phyloP scores from a whole-genome alignment of 176 grass and related monocot genomes.

The Calamus simplicifolius region DNA sequence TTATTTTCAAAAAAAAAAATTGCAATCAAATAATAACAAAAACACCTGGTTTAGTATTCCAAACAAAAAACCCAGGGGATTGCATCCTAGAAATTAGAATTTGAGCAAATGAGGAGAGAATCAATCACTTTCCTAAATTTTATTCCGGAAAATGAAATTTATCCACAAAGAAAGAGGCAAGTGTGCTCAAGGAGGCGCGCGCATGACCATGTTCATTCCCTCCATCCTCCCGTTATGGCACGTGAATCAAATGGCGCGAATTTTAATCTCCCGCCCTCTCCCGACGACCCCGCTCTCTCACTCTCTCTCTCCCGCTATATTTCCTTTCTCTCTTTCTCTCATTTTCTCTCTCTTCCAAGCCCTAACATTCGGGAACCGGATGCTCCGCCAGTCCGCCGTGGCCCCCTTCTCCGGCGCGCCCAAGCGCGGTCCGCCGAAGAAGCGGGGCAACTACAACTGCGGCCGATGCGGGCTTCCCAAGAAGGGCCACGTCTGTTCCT shows the following conservation, averaged over 20 bases:
- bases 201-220: too few relatives aligned
- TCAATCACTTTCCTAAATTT: too few relatives aligned
- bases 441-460: slow-evolving; percentile 84
- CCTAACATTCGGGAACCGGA: slow-evolving; percentile 15
- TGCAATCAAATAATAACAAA: too few relatives aligned
- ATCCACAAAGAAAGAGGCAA: too few relatives aligned
- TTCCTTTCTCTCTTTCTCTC: not conserved
- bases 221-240: not conserved
- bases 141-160: too few relatives aligned
- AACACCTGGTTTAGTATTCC: too few relatives aligned
- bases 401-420: not conserved
- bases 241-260: slow-evolving; percentile 14
- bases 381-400: slow-evolving; percentile 16
- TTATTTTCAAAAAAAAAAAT: too few relatives aligned
- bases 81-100: too few relatives aligned
- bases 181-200: too few relatives aligned
- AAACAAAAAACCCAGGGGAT: too few relatives aligned
- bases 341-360: slow-evolving; percentile 9
- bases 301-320: not conserved
- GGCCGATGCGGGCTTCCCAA: slow-evolving; percentile 79
- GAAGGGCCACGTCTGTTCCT: slow-evolving; percentile 74
- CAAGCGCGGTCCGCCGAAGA: slow-evolving; percentile 32
- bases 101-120: too few relatives aligned
- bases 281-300: slow-evolving; percentile 29
- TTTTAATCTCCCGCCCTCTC: slow-evolving; percentile 20